Evolutionary conservation across 2,329 filamentous ascomycete species (phyloP), one percentile per base, ranked within the genome.

Genomic region (Fusarium redolens): DNA sequence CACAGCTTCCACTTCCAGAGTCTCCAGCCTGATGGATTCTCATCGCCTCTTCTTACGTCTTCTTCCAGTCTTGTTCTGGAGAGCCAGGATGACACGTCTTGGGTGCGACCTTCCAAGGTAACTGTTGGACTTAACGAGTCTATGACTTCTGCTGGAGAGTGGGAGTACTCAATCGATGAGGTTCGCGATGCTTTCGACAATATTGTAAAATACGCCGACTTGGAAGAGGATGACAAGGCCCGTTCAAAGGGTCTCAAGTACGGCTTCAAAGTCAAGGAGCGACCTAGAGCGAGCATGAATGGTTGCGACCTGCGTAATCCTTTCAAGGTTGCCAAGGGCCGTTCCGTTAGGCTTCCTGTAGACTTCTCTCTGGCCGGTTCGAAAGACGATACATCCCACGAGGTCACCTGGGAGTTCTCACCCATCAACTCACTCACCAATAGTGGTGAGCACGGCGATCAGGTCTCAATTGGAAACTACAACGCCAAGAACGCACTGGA

Each of bases 181-280:
- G 94, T 99, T 13, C 91, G 94, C 67, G 96, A 99, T 84, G 96
- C 91, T 5, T 92, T 95, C 74, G 95, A 95, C 51, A 99, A 99
- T 77, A 84, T 92, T 41, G 91, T 95, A 66, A 92, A 91, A 71
- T 99, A 97, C 79, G 85, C 88, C 6, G 83, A 86, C 7, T 82
- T 87, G 6, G 85, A 87, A 18, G 93, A 96, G 45, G 93, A 96
- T n/a, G 91, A 94, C 22, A 90, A 88, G 70, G 84, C 86, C 7
- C 91, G 90, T 76, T 83, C 86, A 3, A 86, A 89, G 67, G 85
- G 91, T 55, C 86, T 97, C 25, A 90, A 92, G 71, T 94, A 97
- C 77, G 89, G 89, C 56, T 96, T 99, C 73, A 86, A 87, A 15
- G 96, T 99, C 65, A 94, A 97, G 81, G 94, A 98, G 80, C 91